phyloP scores from a whole-genome alignment of 495 filamentous ascomycete genomes.

The Penicillium nucicola region DNA sequence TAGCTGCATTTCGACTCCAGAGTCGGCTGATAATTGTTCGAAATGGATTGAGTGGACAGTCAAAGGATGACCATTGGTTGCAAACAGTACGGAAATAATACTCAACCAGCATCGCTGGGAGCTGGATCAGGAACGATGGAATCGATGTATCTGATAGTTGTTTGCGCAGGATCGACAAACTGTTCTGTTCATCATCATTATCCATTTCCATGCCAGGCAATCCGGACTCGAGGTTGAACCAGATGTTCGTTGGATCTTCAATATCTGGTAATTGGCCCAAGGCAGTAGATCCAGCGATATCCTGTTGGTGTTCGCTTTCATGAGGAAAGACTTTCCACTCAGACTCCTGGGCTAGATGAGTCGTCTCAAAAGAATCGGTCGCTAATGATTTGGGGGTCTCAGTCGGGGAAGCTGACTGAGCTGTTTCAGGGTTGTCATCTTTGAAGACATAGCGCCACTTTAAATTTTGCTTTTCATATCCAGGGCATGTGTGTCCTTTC shows the following conservation, averaged over 20 bases:
- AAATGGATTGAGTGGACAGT: slow-evolving; percentile 25
- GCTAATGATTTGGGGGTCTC: not conserved
- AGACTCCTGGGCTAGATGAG: not conserved
- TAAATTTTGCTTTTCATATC: slow-evolving; percentile 21
- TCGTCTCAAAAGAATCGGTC: not conserved
- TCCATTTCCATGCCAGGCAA: slow-evolving; percentile 3
- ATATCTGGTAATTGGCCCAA: slow-evolving; percentile 16
- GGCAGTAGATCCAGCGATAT: slow-evolving; percentile 9
- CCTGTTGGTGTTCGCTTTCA: slow-evolving; percentile 10
- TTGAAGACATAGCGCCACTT: slow-evolving; percentile 26
- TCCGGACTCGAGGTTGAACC: not conserved
- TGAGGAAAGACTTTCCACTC: not conserved
- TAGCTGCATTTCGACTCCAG: slow-evolving; percentile 24
- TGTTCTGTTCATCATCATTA: slow-evolving; percentile 4
- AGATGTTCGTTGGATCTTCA: slow-evolving; percentile 8
- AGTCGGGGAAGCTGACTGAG: not conserved
- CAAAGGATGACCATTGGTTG: slow-evolving; percentile 27
- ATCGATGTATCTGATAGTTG: slow-evolving; percentile 17
- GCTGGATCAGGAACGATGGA: slow-evolving; percentile 23
- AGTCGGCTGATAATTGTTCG: slow-evolving; percentile 21
- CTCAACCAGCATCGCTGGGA: slow-evolving; percentile 24
- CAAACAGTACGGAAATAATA: slow-evolving; percentile 27
- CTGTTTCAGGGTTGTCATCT: slow-evolving; percentile 3
- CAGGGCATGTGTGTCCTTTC: slow-evolving; percentile 18
- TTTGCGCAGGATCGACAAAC: slow-evolving; percentile 17